phyloP scores from a whole-genome alignment of 768 basidiomycete species.

The Leucosporidium scottii region DNA sequence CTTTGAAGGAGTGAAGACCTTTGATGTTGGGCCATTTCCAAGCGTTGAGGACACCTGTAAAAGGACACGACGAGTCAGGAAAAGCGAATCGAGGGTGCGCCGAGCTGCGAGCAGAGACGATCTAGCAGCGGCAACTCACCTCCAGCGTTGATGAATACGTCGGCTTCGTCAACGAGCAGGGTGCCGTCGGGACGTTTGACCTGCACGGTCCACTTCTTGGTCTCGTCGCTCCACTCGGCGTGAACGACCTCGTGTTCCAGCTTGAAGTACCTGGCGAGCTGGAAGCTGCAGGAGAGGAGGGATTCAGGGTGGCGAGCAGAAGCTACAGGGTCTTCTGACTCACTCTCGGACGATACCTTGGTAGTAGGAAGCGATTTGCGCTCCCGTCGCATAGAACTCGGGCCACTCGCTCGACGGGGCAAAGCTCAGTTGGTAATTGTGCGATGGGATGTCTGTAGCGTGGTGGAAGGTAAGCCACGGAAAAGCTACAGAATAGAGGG shows the following conservation, averaged over 20 bases:
- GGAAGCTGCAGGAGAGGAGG: slow-evolving; percentile 3
- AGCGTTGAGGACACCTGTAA: slow-evolving; percentile 42
- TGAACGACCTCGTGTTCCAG: slow-evolving; percentile 33
- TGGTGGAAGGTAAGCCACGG: background rate
- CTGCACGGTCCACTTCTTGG: slow-evolving; percentile 54
- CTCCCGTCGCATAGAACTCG: too few relatives aligned
- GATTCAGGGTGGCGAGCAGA: background rate
- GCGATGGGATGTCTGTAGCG: slow-evolving; percentile 52
- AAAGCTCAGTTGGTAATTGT: slow-evolving; percentile 22
- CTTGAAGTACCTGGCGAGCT: background rate
- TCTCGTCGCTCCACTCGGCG: slow-evolving; percentile 49
- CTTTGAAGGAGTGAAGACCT: slow-evolving; percentile 54
- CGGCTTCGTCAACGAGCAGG: slow-evolving; percentile 51
- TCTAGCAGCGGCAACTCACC: too few relatives aligned
- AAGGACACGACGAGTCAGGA: background rate
- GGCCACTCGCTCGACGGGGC: background rate
- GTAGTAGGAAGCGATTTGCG: too few relatives aligned
- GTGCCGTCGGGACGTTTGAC: slow-evolving; percentile 39
- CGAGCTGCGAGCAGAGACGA: background rate
- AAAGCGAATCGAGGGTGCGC: background rate
- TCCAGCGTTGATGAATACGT: slow-evolving; percentile 51
- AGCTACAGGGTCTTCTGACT: background rate
- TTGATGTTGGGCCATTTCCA: slow-evolving; percentile 63
- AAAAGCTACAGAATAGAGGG: background rate
- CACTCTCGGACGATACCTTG: too few relatives aligned